phyloP scores from a whole-genome alignment of 148 eudicot species.

The Mesembryanthemum crystallinum region DNA sequence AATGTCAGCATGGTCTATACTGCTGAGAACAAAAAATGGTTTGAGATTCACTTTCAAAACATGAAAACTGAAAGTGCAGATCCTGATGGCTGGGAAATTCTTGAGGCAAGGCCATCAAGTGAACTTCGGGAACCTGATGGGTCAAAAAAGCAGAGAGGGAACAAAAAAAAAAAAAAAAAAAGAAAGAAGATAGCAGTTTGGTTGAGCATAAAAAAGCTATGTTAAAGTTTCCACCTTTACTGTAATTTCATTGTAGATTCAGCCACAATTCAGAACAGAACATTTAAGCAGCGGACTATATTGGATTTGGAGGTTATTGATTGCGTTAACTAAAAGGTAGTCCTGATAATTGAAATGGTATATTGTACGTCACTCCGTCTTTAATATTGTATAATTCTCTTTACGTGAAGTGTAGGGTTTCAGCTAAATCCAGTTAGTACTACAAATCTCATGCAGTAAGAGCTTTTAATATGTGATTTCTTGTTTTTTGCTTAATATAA shows the following conservation, averaged over 20 bases:
- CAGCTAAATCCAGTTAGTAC: background rate
- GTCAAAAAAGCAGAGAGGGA: background rate
- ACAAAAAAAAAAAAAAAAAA: too few species aligned
- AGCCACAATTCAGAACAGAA: too few species aligned
- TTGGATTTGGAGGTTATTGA: background rate
- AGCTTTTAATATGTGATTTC: background rate
- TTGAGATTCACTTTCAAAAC: background rate
- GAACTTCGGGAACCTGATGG: background rate
- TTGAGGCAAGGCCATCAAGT: background rate
- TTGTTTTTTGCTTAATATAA: too few species aligned
- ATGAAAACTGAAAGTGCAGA: background rate
- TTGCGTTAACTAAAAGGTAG: background rate
- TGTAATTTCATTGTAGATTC: background rate
- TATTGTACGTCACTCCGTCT: background rate
- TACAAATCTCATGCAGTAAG: background rate
- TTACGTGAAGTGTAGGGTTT: background rate
- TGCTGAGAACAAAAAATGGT: background rate
- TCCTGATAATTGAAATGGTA: background rate
- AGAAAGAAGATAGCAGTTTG: background rate
- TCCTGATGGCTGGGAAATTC: background rate
- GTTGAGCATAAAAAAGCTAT: background rate
- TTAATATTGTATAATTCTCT: background rate
- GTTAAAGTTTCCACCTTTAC: background rate
- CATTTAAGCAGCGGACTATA: too few species aligned
- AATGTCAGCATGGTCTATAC: background rate